Conservation (phyloP, 306 rosid species). For the Quercus suber region DNA sequence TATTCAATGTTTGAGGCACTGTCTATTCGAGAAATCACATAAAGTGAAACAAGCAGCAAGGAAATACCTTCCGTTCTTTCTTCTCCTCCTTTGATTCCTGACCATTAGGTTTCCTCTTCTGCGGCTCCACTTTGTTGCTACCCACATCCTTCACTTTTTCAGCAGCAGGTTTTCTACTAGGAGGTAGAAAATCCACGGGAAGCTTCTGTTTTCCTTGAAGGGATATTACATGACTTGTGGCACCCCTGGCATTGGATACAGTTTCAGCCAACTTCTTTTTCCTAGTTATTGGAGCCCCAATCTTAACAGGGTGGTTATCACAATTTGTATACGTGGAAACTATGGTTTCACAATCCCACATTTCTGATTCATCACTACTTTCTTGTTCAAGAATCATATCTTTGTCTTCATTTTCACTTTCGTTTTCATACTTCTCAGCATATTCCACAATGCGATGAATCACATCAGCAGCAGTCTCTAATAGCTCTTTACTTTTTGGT, state of each 20-base stretch:
- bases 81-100: slow-evolving; percentile 83
- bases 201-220: slow-evolving; percentile 78
- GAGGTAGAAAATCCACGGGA: slow-evolving; percentile 75
- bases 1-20: slow-evolving; percentile 3
- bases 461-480: slow-evolving; percentile 53
- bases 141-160: slow-evolving; percentile 45
- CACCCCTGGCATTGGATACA: slow-evolving; percentile 49
- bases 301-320: slow-evolving; percentile 87
- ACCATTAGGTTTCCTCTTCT: slow-evolving; percentile 67
- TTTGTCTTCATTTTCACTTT: slow-evolving; percentile 51
- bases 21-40: not conserved
- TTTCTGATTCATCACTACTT: slow-evolving; percentile 88
- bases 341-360: slow-evolving; percentile 92
- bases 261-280: slow-evolving; percentile 74
- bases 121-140: slow-evolving; percentile 44
- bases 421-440: slow-evolving; percentile 75
- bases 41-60: slow-evolving; percentile 6
- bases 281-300: slow-evolving; percentile 56
- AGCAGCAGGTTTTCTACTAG: slow-evolving; percentile 36
- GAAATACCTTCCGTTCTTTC: slow-evolving; percentile 81
- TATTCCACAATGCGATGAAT: slow-evolving; percentile 76
- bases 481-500: slow-evolving; percentile 35
- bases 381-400: slow-evolving; percentile 53
- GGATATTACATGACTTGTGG: slow-evolving; percentile 51
- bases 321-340: slow-evolving; percentile 77